Percentiles rank a stretch among this genome's conserved stretches.
These are phyloP conservation scores for Polyplosphaeria fusca DNA, from an alignment of 495 filamentous ascomycete genomes.

Conservation along the genomic window DNA sequence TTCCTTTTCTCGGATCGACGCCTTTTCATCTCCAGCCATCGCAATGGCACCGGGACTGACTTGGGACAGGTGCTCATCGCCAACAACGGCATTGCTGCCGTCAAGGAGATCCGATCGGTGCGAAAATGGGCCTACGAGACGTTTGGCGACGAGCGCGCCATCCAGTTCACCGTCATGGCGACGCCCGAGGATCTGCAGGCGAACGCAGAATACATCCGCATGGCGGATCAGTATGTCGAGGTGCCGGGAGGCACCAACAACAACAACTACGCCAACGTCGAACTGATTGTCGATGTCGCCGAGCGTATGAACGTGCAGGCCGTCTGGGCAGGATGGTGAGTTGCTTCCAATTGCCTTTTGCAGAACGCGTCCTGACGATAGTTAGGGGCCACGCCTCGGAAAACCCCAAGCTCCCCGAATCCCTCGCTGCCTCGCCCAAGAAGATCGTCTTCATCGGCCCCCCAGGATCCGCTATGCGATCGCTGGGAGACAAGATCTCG, in stretches of 20 bases:
- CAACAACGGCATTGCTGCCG: conserved; percentile 99
- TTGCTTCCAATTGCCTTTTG: no score
- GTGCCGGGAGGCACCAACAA: conserved; percentile 99
- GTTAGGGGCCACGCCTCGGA: conserved; percentile 94
- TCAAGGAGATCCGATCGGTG: conserved; percentile 97
- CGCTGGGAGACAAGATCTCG: conserved; percentile 98
- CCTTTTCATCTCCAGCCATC: no score
- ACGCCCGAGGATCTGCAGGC: conserved; percentile 97
- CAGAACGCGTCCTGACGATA: no score
- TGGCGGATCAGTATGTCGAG: conserved; percentile 99
- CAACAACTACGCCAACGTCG: conserved; percentile 99
- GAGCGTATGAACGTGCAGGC: conserved; percentile 98
- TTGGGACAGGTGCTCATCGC: conserved; percentile 98
- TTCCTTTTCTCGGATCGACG: no score
- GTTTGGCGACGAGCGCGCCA: conserved; percentile 95
- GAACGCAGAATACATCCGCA: conserved; percentile 98
- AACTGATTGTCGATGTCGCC: conserved; percentile 98
- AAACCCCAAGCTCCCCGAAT: conserved; percentile 96
- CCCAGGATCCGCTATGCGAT: conserved; percentile 96
- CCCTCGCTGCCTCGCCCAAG: conserved; percentile 88
- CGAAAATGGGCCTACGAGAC: conserved; percentile 99
- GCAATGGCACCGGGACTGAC: no score
- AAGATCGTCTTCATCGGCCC: conserved; percentile 99
- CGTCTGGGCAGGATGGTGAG: conserved; percentile 97
- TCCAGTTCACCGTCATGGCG: conserved; percentile 99